These are phyloP conservation scores for Fennellomyces sp. DNA, from an alignment of 371 early-diverging fungal species.

Conservation along the genomic window DNA sequence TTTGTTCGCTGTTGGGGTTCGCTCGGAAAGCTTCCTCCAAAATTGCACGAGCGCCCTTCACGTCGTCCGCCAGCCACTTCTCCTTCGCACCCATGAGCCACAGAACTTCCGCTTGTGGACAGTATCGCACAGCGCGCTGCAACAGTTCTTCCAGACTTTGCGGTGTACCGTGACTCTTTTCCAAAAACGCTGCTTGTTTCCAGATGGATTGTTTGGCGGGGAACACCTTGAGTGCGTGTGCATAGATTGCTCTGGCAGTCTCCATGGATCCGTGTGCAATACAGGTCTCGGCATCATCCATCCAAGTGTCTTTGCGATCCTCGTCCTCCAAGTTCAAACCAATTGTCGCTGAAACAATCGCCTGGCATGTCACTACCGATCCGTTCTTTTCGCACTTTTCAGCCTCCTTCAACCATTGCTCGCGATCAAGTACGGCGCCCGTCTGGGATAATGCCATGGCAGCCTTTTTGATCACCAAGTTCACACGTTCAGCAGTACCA, in stretches of 20 bases:
- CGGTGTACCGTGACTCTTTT: constrained; percentile 84
- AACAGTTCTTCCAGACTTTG: constrained; percentile 81
- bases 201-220: constrained; percentile 86
- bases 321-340: constrained; percentile 82
- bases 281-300: constrained; percentile 88
- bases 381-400: constrained; percentile 84
- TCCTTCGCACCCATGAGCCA: constrained; percentile 98
- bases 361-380: constrained; percentile 76
- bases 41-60: constrained; percentile 85
- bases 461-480: constrained; percentile 73
- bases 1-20: constrained; percentile 90
- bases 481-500: constrained; percentile 68
- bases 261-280: constrained; percentile 67
- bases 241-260: constrained; percentile 91
- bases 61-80: constrained; percentile 88
- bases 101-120: constrained; percentile 91
- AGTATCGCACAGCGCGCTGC: constrained; percentile 83
- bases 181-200: constrained; percentile 87
- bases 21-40: constrained; percentile 88
- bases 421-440: constrained; percentile 79
- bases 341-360: constrained; percentile 83
- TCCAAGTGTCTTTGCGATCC: constrained; percentile 83
- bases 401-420: constrained; percentile 92
- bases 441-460: constrained; percentile 68
- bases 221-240: constrained; percentile 76